A percentile compares a stretch with the other conserved stretches of the same genome.
Conservation (phyloP, 2,329 filamentous ascomycete genomes). For the Stachybotrys chartarum region DNA sequence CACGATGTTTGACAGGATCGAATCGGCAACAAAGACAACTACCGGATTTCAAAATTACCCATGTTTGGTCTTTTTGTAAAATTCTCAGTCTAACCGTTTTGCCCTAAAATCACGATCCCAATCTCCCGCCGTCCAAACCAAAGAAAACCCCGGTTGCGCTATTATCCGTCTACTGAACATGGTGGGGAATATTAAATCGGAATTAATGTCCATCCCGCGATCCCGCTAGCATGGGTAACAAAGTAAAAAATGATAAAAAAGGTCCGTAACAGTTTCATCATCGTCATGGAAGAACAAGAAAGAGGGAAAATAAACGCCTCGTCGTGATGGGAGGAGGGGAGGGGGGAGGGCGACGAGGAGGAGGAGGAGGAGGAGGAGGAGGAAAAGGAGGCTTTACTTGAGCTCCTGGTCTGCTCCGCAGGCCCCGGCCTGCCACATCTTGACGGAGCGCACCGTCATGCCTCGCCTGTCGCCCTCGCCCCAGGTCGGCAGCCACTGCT, state of each 20-base stretch:
- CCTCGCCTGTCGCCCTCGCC: slow-evolving; percentile 30
- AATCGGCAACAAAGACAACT: background rate
- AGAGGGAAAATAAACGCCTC: background rate
- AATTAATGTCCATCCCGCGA: too few relatives aligned
- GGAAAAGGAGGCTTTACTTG: background rate
- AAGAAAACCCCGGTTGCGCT: background rate
- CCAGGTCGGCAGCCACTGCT: slow-evolving; percentile 41
- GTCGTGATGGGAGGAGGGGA: background rate
- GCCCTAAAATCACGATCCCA: background rate
- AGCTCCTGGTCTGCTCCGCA: slow-evolving; percentile 8
- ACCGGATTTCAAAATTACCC: background rate
- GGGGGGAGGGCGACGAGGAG: too few relatives aligned
- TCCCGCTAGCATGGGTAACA: too few relatives aligned
- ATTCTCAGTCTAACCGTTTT: too few relatives aligned
- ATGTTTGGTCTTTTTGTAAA: background rate
- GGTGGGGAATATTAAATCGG: too few relatives aligned
- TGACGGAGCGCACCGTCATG: slow-evolving; percentile 38
- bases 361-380: too few relatives aligned
- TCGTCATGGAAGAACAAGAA: background rate
- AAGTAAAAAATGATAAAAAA: too few relatives aligned
- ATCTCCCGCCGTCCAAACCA: background rate
- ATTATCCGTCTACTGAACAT: background rate
- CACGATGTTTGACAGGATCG: background rate
- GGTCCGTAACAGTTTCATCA: background rate
- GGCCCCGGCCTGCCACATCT: slow-evolving; percentile 34